Conservation (phyloP, 805 yeast species). For the Saccharomycodes ludwigii region DNA sequence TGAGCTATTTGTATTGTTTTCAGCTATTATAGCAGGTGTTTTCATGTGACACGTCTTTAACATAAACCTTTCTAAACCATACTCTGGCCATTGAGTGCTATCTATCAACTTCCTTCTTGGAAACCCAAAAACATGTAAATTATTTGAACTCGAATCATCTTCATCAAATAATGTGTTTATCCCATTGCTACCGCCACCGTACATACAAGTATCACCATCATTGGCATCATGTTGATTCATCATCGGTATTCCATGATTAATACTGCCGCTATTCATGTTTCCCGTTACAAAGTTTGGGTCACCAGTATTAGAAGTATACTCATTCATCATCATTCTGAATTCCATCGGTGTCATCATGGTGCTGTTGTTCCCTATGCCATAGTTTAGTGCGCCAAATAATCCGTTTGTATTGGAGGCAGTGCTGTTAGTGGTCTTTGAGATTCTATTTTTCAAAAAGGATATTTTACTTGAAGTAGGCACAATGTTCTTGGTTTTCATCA, state of each 20-base stretch:
- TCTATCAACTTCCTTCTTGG: neutral
- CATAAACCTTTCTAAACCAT: neutral
- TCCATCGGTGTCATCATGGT: neutral
- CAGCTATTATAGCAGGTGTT: neutral
- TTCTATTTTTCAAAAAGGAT: neutral
- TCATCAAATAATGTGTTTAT: too few relatives aligned
- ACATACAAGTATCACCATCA: too few relatives aligned
- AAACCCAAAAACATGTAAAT: neutral
- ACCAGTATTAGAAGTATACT: too few relatives aligned
- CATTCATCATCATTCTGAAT: neutral
- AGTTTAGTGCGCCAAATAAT: too few relatives aligned
- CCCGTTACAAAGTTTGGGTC: too few relatives aligned
- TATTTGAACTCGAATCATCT: neutral
- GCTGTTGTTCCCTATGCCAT: neutral
- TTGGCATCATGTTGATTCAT: neutral
- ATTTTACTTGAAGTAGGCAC: neutral
- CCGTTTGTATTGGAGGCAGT: neutral
- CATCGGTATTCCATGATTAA: neutral
- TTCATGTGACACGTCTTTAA: neutral
- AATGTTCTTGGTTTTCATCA: slow-evolving; percentile 3
- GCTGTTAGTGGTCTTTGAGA: neutral
- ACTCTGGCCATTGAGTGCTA: neutral
- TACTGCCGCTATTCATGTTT: neutral
- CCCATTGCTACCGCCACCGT: too few relatives aligned
- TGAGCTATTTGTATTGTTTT: neutral